Evolutionary conservation across 208 protist genomes (phyloP), one percentile per base, ranked within the genome.

Genomic region (Leishmania turanica): DNA sequence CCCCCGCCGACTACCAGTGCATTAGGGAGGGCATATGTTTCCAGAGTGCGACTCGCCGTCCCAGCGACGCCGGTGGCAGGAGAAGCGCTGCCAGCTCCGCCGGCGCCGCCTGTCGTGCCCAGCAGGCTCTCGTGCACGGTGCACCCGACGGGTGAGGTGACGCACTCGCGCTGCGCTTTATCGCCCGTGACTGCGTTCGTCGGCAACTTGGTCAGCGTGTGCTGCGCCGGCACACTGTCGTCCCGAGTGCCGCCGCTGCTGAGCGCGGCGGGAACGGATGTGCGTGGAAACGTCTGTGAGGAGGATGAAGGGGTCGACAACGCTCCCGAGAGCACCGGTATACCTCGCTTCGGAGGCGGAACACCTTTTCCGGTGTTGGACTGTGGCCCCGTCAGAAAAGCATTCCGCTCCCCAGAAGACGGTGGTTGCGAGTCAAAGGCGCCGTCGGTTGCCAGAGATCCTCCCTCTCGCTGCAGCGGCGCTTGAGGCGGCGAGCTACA

Each of bases 401-500:
- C 40, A 37, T 3, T 37, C 37, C 3, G 3, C 49, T 68, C 56
- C 21, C 37, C 27, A 13, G 40, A 51, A 27, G 34, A 64, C 53
- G 53, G 72, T 2, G 51, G 15, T 19, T 3, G 54, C 24, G 34
- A 77, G 56, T 77, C 37, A 19, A 24, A 9, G 31, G 21, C 6
- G 54, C 74, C 19, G 21, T 65, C 74, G 21, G 27, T 45, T 31
- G 19, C 37, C 1, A 54, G 24, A n/a, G 74, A 31, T 64, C 37
- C 74, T 11, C n/a, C 37, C 19, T 64, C 74, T 40, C 37, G 53
- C 15, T 21, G 74, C 34, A 65, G 37, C 8, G 47, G 34, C 13
- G 69, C 37, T 8, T 80, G 47, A 34, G 53, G 75, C 69, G 79
- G 75, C 9, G 75, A 84, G 66, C 68, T 70, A 64, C 75, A 64